phyloP scores from a whole-genome alignment of 352 stramenopile species.

The Phytophthora quininea region DNA sequence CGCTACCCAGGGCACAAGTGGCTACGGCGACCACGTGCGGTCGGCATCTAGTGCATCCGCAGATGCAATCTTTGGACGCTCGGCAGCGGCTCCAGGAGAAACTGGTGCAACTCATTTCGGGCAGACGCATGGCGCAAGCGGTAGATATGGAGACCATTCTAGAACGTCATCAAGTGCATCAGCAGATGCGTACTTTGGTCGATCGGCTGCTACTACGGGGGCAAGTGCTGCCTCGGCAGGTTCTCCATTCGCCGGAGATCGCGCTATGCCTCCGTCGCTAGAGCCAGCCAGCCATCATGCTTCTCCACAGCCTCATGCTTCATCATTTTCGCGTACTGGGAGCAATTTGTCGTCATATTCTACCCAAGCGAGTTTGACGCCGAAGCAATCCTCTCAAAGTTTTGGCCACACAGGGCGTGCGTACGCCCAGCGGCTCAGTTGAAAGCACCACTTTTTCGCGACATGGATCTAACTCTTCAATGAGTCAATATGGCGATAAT shows the following conservation, averaged over 20 bases:
- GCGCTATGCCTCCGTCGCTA: conserved; percentile 10
- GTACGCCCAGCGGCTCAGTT: conserved; percentile 24
- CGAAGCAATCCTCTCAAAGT: conserved; percentile 12
- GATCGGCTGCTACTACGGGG: not conserved
- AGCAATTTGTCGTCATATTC: conserved; percentile 48
- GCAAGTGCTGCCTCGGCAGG: not conserved
- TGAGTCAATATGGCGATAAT: conserved; percentile 26
- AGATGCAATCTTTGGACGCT: no score
- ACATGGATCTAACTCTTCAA: conserved; percentile 32
- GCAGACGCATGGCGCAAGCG: not conserved
- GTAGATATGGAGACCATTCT: conserved; percentile 17
- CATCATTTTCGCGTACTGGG: conserved; percentile 27
- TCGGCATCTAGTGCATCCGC: no score
- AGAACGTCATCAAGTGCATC: not conserved
- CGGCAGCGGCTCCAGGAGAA: no score
- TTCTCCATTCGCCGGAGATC: conserved; percentile 18
- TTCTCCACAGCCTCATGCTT: no score
- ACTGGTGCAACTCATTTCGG: no score
- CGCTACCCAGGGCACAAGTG: no score
- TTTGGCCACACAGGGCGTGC: conserved; percentile 19
- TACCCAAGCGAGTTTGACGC: conserved; percentile 25
- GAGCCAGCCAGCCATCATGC: conserved; percentile 21
- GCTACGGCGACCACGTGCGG: no score
- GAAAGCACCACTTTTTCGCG: conserved; percentile 28
- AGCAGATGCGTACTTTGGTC: conserved; percentile 4